phyloP scores from a whole-genome alignment of 371 early-diverging fungal species.

The Umbelopsis sp. region DNA sequence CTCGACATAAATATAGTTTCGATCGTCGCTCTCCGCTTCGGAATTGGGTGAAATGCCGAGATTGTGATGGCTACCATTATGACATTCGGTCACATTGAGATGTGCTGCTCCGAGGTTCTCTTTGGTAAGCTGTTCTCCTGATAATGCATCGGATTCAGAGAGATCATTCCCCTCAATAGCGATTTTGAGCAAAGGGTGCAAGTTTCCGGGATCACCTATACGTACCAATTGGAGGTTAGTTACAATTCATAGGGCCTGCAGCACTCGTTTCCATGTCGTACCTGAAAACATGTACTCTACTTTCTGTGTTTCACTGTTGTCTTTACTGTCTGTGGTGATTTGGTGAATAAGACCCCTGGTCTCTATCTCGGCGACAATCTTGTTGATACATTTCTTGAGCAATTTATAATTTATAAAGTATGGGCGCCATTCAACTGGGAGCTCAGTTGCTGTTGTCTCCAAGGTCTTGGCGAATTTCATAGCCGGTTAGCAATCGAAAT shows the following conservation, averaged over 20 bases:
- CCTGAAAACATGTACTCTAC: conserved; percentile 52
- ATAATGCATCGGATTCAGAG: conserved; percentile 9
- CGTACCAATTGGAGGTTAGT: neutral
- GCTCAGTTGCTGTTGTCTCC: conserved; percentile 58
- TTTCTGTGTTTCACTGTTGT: conserved; percentile 29
- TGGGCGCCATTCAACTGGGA: conserved; percentile 73
- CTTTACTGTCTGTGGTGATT: conserved; percentile 34
- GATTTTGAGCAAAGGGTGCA: conserved; percentile 43
- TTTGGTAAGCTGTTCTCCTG: conserved; percentile 23
- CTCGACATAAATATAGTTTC: conserved; percentile 44
- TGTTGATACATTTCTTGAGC: conserved; percentile 70
- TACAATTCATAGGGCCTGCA: neutral
- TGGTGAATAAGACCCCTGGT: conserved; percentile 40
- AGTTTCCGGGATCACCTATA: conserved; percentile 36
- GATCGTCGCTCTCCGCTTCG: conserved; percentile 5
- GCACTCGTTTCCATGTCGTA: conserved; percentile 21
- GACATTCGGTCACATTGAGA: conserved; percentile 15
- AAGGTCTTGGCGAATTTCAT: conserved; percentile 72
- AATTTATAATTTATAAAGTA: conserved; percentile 72
- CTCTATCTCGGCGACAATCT: conserved; percentile 71
- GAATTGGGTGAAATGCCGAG: neutral
- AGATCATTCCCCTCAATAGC: conserved; percentile 27
- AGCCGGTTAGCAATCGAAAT: neutral
- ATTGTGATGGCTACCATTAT: neutral
- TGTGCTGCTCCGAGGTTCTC: conserved; percentile 23